Evolutionary conservation across 1,284 basidiomycete genomes (phyloP).

Genomic region (Cryptococcus sp.): DNA sequence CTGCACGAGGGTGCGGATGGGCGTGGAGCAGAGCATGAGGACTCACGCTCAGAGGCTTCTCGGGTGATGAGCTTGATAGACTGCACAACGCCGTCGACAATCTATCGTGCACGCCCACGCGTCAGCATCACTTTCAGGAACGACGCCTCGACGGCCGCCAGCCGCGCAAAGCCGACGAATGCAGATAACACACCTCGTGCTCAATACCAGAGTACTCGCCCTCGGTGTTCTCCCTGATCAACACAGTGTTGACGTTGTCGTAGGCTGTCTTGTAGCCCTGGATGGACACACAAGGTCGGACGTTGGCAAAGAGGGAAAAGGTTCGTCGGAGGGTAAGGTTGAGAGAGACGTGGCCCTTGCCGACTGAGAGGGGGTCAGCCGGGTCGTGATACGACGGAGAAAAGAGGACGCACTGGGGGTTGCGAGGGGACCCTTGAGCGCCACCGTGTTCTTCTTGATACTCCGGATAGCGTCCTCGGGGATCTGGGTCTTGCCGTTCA

Average conservation of each 20-base stretch:
- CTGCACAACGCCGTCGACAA: slow-evolving; percentile 97
- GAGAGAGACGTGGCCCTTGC: slow-evolving; percentile 97
- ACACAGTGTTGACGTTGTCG: slow-evolving; percentile 94
- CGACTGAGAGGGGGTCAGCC: slow-evolving; percentile 63
- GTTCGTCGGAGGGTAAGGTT: slow-evolving; percentile 96
- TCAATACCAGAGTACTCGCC: slow-evolving; percentile 99
- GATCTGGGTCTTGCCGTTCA: slow-evolving; percentile 94
- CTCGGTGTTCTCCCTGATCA: slow-evolving; percentile 99
- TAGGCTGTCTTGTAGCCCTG: slow-evolving; percentile 97
- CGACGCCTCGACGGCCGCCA: background rate
- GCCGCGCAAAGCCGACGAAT: background rate
- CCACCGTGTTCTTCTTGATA: slow-evolving; percentile 96
- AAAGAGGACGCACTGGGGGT: slow-evolving; percentile 72
- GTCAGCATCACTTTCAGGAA: background rate
- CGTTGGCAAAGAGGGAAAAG: slow-evolving; percentile 98
- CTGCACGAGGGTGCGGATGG: background rate
- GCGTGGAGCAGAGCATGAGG: background rate
- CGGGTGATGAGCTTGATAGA: slow-evolving; percentile 99
- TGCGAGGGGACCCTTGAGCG: slow-evolving; percentile 92
- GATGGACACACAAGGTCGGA: slow-evolving; percentile 93
- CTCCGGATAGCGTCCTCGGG: slow-evolving; percentile 87
- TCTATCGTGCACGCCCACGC: slow-evolving; percentile 28
- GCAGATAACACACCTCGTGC: slow-evolving; percentile 61
- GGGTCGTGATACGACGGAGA: background rate
- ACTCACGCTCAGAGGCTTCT: slow-evolving; percentile 86